These are phyloP conservation scores for Phytophthora multivora DNA, from an alignment of 352 stramenopile genomes.

Conservation along the genomic window DNA sequence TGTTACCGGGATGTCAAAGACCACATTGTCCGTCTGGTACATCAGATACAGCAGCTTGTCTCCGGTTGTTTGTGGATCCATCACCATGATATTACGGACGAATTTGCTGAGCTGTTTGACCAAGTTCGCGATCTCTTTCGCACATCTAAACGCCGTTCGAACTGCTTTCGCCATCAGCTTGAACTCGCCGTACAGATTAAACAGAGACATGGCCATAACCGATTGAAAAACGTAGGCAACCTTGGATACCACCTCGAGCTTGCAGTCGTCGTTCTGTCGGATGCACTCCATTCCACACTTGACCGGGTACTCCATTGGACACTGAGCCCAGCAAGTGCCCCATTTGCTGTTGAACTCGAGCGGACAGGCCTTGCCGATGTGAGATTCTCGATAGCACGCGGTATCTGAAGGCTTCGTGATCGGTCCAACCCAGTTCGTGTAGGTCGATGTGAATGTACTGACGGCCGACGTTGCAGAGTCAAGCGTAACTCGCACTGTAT, in stretches of 20 bases:
- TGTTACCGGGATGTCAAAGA: constrained; percentile 42
- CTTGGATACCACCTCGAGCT: constrained; percentile 37
- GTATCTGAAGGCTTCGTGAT: constrained; percentile 13
- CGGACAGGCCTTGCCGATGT: constrained; percentile 24
- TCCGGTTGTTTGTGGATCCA: constrained; percentile 22
- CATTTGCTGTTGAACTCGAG: constrained; percentile 36
- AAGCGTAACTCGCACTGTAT: not conserved
- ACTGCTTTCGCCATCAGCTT: constrained; percentile 9
- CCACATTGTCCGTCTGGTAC: constrained; percentile 38
- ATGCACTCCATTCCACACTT: constrained; percentile 54
- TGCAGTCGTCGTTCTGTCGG: constrained; percentile 43
- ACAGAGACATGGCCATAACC: constrained; percentile 28
- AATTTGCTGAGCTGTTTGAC: constrained; percentile 33
- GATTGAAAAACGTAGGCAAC: constrained; percentile 30
- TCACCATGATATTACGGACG: constrained; percentile 21
- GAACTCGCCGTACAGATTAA: constrained; percentile 37
- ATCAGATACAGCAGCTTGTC: constrained; percentile 36
- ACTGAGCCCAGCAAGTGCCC: constrained; percentile 47
- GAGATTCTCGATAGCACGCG: constrained; percentile 36
- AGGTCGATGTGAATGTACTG: constrained; percentile 18
- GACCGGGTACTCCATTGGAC: constrained; percentile 50
- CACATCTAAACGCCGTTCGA: constrained; percentile 28
- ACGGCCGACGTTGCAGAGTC: constrained; percentile 1
- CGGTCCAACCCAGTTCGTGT: constrained; percentile 22
- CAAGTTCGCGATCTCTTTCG: constrained; percentile 26